Percentiles rank a stretch among this genome's conserved stretches.
These are phyloP conservation scores for Hericium rajendrae DNA, from an alignment of 768 basidiomycete genomes.

Conservation along the genomic window DNA sequence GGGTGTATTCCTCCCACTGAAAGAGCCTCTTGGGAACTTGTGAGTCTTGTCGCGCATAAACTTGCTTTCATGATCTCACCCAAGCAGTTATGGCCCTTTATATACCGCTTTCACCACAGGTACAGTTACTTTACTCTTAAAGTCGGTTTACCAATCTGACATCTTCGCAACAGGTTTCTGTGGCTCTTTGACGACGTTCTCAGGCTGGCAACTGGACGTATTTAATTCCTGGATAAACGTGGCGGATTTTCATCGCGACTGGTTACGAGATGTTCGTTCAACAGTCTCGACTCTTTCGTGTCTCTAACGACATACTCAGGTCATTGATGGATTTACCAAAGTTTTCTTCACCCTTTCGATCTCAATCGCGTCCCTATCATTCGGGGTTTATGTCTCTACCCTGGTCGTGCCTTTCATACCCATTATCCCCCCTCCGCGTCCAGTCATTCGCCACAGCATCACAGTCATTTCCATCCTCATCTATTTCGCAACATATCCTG, in stretches of 20 bases:
- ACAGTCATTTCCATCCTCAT: slow-evolving; percentile 48
- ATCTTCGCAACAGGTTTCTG: slow-evolving; percentile 62
- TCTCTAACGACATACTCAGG: slow-evolving; percentile 34
- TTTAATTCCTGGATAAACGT: slow-evolving; percentile 81
- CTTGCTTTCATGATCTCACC: slow-evolving; percentile 1
- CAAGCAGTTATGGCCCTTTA: slow-evolving; percentile 69
- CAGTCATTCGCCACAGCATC: slow-evolving; percentile 37
- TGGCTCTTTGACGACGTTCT: slow-evolving; percentile 94
- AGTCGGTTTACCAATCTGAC: neutral
- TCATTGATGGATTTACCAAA: slow-evolving; percentile 79
- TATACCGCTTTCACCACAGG: slow-evolving; percentile 87
- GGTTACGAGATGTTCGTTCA: slow-evolving; percentile 60
- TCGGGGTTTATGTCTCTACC: slow-evolving; percentile 59
- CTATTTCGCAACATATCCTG: slow-evolving; percentile 67
- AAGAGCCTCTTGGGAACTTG: slow-evolving; percentile 66
- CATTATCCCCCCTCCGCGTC: slow-evolving; percentile 31
- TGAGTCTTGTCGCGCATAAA: slow-evolving; percentile 30
- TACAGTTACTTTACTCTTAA: slow-evolving; percentile 19
- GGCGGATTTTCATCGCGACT: slow-evolving; percentile 40
- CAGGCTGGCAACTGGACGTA: slow-evolving; percentile 85
- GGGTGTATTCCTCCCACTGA: slow-evolving; percentile 69
- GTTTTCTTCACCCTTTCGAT: slow-evolving; percentile 70
- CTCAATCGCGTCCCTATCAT: slow-evolving; percentile 64
- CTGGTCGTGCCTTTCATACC: slow-evolving; percentile 33
- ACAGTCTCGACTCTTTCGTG: neutral